Evolutionary conservation across 73 alveolate genomes (phyloP).

Genomic region (Vitrella brassicaformis): DNA sequence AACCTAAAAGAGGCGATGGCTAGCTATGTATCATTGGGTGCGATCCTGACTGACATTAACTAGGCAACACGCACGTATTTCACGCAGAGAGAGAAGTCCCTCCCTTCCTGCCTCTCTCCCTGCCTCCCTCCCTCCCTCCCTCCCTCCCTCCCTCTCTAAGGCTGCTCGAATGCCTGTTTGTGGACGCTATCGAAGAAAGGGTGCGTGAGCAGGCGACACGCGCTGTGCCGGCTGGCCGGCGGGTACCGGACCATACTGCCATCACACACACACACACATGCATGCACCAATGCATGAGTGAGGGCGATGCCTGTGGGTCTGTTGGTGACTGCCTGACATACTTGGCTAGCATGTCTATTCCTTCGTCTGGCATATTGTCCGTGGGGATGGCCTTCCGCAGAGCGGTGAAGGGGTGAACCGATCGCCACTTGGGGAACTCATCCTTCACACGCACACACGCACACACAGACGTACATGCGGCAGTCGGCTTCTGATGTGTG

Average conservation of each 20-base stretch:
- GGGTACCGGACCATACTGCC: too few relatives aligned
- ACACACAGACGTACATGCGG: background rate
- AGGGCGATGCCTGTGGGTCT: background rate
- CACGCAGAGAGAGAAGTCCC: too few relatives aligned
- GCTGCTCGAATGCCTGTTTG: background rate
- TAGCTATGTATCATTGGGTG: too few relatives aligned
- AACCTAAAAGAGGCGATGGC: too few relatives aligned
- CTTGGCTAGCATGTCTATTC: background rate
- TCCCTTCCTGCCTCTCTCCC: slow-evolving; percentile 42
- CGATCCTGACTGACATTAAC: too few relatives aligned
- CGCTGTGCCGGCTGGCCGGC: too few relatives aligned
- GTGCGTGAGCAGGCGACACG: too few relatives aligned
- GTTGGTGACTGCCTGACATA: background rate
- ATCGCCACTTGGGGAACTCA: background rate
- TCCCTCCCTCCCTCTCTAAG: background rate
- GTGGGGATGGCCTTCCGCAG: background rate
- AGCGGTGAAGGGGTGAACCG: background rate
- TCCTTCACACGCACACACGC: background rate
- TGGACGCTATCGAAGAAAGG: too few relatives aligned
- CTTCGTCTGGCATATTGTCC: slow-evolving; percentile 3
- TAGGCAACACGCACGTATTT: too few relatives aligned
- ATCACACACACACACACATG: too few relatives aligned
- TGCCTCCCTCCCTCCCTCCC: background rate
- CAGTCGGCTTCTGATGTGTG: background rate
- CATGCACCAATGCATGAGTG: too few relatives aligned